Conservation (phyloP, 345 rosid species). For the Eutrema yunnanense region DNA sequence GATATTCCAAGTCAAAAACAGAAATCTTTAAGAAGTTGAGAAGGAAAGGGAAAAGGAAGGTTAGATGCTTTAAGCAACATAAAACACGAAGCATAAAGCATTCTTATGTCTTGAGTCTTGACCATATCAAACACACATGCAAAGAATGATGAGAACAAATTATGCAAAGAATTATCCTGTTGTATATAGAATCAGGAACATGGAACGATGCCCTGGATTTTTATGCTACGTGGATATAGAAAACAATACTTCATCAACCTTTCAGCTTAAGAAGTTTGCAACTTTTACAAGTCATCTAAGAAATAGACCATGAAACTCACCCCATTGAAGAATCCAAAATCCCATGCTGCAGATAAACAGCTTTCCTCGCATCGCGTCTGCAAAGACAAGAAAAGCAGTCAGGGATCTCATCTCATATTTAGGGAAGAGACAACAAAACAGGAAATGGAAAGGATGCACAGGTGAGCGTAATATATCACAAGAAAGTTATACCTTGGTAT, state of each 20-base stretch:
- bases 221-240: not conserved
- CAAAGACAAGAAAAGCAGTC: conserved; percentile 13
- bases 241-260: not conserved
- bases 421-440: not conserved
- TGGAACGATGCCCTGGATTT: not conserved
- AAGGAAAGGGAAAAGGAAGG: not conserved
- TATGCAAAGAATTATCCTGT: not conserved
- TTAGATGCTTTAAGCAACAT: not conserved
- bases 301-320: conserved; percentile 39
- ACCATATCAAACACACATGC: not conserved
- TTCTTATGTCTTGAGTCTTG: not conserved
- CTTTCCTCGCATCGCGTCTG: conserved; percentile 91
- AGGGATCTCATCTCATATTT: conserved; percentile 5
- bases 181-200: not conserved
- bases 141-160: not conserved
- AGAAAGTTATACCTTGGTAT: conserved; percentile 66
- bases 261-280: not conserved
- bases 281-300: not conserved
- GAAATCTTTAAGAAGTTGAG: not conserved
- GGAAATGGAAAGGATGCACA: not conserved
- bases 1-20: not conserved
- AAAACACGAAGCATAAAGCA: not conserved
- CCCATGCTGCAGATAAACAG: conserved; percentile 91
- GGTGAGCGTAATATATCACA: not conserved
- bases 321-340: conserved; percentile 95